phyloP scores from a whole-genome alignment of 495 filamentous ascomycete species.

The Pseudevernia furfuracea region DNA sequence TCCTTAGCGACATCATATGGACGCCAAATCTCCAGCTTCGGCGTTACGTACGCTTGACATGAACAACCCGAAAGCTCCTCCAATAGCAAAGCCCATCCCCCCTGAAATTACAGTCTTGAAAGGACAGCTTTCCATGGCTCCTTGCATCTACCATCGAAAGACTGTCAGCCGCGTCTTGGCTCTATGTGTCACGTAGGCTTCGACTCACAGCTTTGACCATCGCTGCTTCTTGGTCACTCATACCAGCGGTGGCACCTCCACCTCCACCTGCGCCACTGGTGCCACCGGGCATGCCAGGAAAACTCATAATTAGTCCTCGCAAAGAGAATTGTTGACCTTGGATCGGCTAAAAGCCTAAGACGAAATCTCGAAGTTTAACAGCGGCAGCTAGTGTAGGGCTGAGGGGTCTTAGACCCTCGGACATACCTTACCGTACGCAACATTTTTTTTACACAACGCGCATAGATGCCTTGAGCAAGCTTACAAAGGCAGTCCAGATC shows the following conservation, averaged over 20 bases:
- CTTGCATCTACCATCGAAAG: slow-evolving; percentile 55
- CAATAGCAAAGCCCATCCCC: slow-evolving; percentile 80
- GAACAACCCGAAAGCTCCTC: slow-evolving; percentile 88
- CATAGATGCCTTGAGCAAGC: background rate
- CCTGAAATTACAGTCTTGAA: slow-evolving; percentile 76
- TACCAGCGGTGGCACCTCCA: slow-evolving; percentile 30
- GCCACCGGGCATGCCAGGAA: slow-evolving; percentile 38
- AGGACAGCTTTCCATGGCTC: slow-evolving; percentile 80
- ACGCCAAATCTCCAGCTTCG: slow-evolving; percentile 23
- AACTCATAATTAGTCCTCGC: slow-evolving; percentile 32
- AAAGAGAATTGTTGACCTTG: background rate
- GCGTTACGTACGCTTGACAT: slow-evolving; percentile 71
- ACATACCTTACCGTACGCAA: too few species aligned
- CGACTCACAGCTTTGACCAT: slow-evolving; percentile 47
- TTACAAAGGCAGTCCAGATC: background rate
- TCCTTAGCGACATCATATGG: background rate
- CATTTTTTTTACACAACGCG: background rate
- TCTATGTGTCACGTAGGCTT: background rate
- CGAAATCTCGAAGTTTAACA: background rate
- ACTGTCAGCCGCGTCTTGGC: background rate
- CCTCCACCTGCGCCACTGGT: slow-evolving; percentile 29
- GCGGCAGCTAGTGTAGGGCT: slow-evolving; percentile 4
- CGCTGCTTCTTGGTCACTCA: slow-evolving; percentile 46
- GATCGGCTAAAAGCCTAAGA: background rate
- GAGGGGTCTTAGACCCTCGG: background rate